These are phyloP conservation scores for Erodium maritimum DNA, from an alignment of 345 rosid genomes.

Conservation along the genomic window DNA sequence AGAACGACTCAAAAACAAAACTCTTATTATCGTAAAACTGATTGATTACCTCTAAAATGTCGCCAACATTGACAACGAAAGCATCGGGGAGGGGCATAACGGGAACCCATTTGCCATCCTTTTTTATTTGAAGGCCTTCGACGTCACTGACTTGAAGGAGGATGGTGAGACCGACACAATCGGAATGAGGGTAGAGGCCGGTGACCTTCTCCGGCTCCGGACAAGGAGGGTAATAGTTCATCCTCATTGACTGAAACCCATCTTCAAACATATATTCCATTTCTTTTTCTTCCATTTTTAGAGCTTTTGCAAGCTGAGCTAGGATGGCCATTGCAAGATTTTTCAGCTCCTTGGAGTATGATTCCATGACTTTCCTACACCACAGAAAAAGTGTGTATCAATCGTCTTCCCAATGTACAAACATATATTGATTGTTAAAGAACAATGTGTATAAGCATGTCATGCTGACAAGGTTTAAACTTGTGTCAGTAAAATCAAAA, in stretches of 20 bases:
- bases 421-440: too few species aligned
- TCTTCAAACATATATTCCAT: slow-evolving; percentile 17
- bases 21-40: too few species aligned
- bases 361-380: slow-evolving; percentile 41
- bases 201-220: slow-evolving; percentile 22
- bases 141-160: slow-evolving; percentile 14
- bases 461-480: too few species aligned
- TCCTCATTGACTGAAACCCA: slow-evolving; percentile 19
- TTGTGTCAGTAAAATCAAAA: too few species aligned
- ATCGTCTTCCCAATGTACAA: too few species aligned
- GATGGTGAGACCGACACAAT: slow-evolving; percentile 1
- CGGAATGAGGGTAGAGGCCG: slow-evolving; percentile 28
- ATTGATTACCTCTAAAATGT: slow-evolving; percentile 11
- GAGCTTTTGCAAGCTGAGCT: slow-evolving; percentile 24
- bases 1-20: too few species aligned
- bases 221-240: slow-evolving; percentile 32
- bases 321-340: slow-evolving; percentile 27
- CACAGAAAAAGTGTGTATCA: too few species aligned
- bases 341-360: slow-evolving; percentile 27
- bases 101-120: slow-evolving; percentile 11
- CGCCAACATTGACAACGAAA: slow-evolving; percentile 13
- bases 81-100: slow-evolving; percentile 9
- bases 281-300: slow-evolving; percentile 36
- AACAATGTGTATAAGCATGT: too few species aligned
- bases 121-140: slow-evolving; percentile 14